These are phyloP conservation scores for Chaetomiaceae sp. DNA, from an alignment of 2,329 filamentous ascomycete species.

Conservation along the genomic window DNA sequence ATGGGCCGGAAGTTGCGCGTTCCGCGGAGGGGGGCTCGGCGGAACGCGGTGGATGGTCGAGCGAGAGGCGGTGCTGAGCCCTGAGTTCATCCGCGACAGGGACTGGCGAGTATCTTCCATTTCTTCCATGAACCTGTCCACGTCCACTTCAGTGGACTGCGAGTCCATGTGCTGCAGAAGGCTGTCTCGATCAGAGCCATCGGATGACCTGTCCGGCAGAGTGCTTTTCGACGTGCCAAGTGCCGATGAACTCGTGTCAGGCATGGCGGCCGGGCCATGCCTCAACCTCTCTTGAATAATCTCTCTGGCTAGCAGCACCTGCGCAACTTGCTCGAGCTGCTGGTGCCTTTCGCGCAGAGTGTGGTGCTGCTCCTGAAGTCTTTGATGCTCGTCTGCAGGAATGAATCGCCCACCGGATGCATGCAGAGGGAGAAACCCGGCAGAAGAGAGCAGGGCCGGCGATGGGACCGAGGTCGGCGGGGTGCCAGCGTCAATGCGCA, in stretches of 20 bases:
- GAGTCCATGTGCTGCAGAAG: slow-evolving; percentile 28
- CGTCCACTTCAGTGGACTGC: slow-evolving; percentile 23
- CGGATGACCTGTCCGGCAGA: neutral
- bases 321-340: slow-evolving; percentile 16
- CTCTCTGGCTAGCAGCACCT: slow-evolving; percentile 10
- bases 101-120: slow-evolving; percentile 21
- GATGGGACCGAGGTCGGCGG: slow-evolving; percentile 16
- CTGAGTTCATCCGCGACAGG: slow-evolving; percentile 21
- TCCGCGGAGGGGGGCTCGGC: slow-evolving; percentile 19
- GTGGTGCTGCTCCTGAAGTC: slow-evolving; percentile 17
- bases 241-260: neutral
- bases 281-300: slow-evolving; percentile 5
- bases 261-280: neutral
- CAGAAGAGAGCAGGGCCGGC: neutral
- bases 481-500: too few relatives aligned
- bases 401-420: slow-evolving; percentile 9
- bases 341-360: slow-evolving; percentile 16
- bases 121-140: slow-evolving; percentile 24
- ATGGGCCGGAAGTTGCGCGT: neutral
- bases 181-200: slow-evolving; percentile 16
- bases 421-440: neutral
- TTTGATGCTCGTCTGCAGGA: slow-evolving; percentile 13
- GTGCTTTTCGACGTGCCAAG: neutral
- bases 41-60: slow-evolving; percentile 27
- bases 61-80: slow-evolving; percentile 18